These are phyloP conservation scores for Taphrina confusa DNA, from an alignment of 1,139 yeast genomes.

Conservation along the genomic window DNA sequence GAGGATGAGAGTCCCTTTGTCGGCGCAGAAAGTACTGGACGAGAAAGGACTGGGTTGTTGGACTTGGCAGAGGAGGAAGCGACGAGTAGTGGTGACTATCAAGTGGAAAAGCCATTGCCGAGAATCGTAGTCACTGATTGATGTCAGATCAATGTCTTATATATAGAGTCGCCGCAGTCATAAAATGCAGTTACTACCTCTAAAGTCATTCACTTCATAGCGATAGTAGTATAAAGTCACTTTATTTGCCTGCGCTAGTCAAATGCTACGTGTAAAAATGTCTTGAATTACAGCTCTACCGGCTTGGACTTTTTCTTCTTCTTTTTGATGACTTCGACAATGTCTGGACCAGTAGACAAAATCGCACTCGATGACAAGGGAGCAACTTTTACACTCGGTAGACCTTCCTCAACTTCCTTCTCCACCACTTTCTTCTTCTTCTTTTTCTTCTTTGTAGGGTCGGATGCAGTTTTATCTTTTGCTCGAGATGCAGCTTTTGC, in stretches of 20 bases:
- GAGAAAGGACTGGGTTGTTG: not conserved
- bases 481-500: constrained; percentile 1
- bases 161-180: too few species aligned
- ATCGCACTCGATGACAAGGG: not conserved
- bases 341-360: constrained; percentile 1
- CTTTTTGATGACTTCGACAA: constrained; percentile 20
- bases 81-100: not conserved
- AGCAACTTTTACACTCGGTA: not conserved
- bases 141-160: too few species aligned
- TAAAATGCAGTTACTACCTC: too few species aligned
- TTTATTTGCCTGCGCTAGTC: constrained; percentile 8
- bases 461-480: not conserved
- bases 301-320: constrained; percentile 12
- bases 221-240: too few species aligned
- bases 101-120: not conserved
- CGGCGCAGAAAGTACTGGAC: not conserved
- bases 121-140: not conserved
- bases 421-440: constrained; percentile 11
- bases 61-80: constrained; percentile 14
- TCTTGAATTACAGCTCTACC: not conserved
- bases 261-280: too few species aligned
- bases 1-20: constrained; percentile 8
- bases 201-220: too few species aligned
- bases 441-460: constrained; percentile 20
- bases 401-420: not conserved